phyloP scores from a whole-genome alignment of 2,329 filamentous ascomycete species.

The Decorospora gaudefroyi region DNA sequence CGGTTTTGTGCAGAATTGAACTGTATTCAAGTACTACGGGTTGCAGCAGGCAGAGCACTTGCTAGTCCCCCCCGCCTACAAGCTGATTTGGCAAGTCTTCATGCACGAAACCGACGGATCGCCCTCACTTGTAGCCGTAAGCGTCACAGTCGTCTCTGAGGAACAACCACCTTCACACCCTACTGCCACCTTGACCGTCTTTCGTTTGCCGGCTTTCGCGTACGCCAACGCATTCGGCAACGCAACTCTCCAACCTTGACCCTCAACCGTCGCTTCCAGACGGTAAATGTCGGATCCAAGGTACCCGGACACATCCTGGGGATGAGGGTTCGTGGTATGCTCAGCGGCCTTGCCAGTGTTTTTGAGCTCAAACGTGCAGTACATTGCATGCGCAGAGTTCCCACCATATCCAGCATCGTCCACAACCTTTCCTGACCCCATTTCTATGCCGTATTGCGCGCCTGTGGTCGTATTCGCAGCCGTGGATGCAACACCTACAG shows the following conservation, averaged over 20 bases:
- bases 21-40: no score
- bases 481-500: slow-evolving; percentile 54
- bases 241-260: slow-evolving; percentile 54
- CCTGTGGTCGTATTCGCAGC: slow-evolving; percentile 38
- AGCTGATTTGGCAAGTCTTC: slow-evolving; percentile 1
- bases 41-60: no score
- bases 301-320: slow-evolving; percentile 49
- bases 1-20: no score
- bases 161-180: slow-evolving; percentile 32
- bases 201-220: slow-evolving; percentile 50
- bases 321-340: slow-evolving; percentile 27
- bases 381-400: slow-evolving; percentile 44
- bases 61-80: background rate
- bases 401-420: slow-evolving; percentile 13
- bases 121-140: slow-evolving; percentile 55
- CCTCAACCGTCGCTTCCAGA: slow-evolving; percentile 52
- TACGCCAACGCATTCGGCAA: slow-evolving; percentile 49
- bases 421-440: slow-evolving; percentile 34
- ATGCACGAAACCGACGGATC: background rate
- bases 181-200: slow-evolving; percentile 52
- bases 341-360: slow-evolving; percentile 50
- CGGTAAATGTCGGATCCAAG: slow-evolving; percentile 55
- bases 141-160: slow-evolving; percentile 48
- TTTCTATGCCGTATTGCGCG: slow-evolving; percentile 46
- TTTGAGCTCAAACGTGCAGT: slow-evolving; percentile 55